phyloP scores from a whole-genome alignment of 305 asterid species.

The Fraxinus sp. region DNA sequence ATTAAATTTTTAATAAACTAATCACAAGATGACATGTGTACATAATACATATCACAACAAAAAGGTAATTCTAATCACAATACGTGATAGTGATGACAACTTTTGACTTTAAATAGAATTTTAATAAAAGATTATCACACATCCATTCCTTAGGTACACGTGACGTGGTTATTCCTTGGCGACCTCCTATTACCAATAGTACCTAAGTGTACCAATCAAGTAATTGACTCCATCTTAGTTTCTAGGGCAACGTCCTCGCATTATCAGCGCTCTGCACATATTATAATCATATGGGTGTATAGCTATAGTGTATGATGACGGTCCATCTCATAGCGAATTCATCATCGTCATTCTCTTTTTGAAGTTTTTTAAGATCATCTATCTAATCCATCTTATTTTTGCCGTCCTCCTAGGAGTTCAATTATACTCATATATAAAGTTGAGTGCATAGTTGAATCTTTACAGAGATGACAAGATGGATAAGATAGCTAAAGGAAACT shows the following conservation, averaged over 20 bases:
- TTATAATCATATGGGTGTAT: background rate
- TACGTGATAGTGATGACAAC: too few species aligned
- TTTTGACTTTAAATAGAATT: too few species aligned
- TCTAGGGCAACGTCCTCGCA: background rate
- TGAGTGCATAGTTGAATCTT: background rate
- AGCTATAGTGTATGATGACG: background rate
- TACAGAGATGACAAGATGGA: background rate
- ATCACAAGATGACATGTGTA: too few species aligned
- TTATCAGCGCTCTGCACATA: background rate
- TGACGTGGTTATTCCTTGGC: too few species aligned
- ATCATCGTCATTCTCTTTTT: background rate
- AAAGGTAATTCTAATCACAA: too few species aligned
- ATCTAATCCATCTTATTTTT: background rate
- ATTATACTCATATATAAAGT: background rate
- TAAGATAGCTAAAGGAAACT: background rate
- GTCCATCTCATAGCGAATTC: background rate
- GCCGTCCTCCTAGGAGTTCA: background rate
- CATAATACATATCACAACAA: too few species aligned
- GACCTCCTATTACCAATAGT: background rate
- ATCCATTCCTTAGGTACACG: too few species aligned
- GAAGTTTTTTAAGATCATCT: background rate
- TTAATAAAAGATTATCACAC: too few species aligned
- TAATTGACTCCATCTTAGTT: background rate
- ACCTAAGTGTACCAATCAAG: background rate
- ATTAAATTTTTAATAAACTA: too few species aligned